Evolutionary conservation across 306 rosid species (phyloP), one percentile per base, ranked within the genome.

Genomic region (Trifolium subterraneum): DNA sequence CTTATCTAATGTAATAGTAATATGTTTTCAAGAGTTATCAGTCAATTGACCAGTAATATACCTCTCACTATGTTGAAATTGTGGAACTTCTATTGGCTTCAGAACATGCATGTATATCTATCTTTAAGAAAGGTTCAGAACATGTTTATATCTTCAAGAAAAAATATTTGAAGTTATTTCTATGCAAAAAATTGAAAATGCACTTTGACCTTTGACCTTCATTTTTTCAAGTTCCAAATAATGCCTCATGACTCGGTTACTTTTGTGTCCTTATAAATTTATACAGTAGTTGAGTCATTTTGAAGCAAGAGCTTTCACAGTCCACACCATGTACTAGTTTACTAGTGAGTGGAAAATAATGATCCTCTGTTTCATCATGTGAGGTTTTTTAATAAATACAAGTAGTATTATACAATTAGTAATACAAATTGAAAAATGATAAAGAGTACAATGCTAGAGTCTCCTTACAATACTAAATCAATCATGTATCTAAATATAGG

Each of bases 111-210:
- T 66, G 33, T 58, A 22, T 56, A 6, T 58, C 27, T 23, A 45
- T 44, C 62, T 56, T 76, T 47, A 68, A 68, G 47, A 52, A 54
- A 68, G 69, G 50, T 38, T 65, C 51, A 66, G 56, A 70, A 78
- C 65, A 70, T 36, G 65, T 48, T 33, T 70, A 50, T 16, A 39
- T 50, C 47, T 48, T 70, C 76, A 61, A 78, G 62, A 33, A 55
- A 70, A 36, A 61, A 23, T 71, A 44, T 19, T 56, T 59, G 22
- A 25, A 25, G 10, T 36, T 58, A 72, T 54, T 71, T 71, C 41
- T 64, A 12, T 47, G 10, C 42, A 60, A 14, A 66, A 66, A 69
- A 58, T 41, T 73, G 73, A 3, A 68, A 33, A 55, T 47, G 25
- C 48, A 72, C 74, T 56, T 38, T 36, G 45, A 65, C 19, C 5